phyloP scores from a whole-genome alignment of 208 protist species.

The Trichomonas tenax region DNA sequence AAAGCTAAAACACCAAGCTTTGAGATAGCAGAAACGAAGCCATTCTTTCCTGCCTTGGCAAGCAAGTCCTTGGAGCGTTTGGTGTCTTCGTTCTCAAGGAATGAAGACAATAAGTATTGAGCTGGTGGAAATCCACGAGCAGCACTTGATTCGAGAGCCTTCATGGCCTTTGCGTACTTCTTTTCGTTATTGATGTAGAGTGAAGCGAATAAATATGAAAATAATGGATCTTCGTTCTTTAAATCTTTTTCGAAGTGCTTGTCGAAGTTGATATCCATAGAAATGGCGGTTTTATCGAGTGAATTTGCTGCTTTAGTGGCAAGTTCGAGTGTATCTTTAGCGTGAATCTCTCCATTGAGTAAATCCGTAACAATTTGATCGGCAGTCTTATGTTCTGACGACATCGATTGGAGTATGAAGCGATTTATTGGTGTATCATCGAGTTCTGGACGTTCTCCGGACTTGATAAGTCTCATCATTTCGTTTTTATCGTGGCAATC shows the following conservation, averaged over 20 bases:
- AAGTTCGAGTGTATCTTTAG: background rate
- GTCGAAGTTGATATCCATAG: background rate
- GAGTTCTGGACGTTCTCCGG: background rate
- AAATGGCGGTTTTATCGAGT: background rate
- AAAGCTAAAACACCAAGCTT: background rate
- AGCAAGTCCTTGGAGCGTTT: background rate
- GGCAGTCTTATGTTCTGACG: background rate
- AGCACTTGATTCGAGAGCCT: background rate
- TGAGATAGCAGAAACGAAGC: background rate
- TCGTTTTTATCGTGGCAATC: background rate
- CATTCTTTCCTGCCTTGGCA: background rate
- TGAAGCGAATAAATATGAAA: background rate
- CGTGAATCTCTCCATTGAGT: background rate
- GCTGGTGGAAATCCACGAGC: background rate
- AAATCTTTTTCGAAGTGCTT: background rate
- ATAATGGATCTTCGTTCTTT: background rate
- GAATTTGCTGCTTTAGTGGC: background rate
- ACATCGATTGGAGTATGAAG: background rate
- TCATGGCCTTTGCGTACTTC: background rate
- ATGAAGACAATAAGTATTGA: background rate
- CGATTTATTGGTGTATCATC: background rate
- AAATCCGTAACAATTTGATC: background rate
- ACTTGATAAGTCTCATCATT: background rate
- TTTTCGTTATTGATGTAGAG: background rate
- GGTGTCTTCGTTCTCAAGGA: background rate